Conservation (phyloP, 768 basidiomycete species). For the Lepiota brunneoincarnata region DNA sequence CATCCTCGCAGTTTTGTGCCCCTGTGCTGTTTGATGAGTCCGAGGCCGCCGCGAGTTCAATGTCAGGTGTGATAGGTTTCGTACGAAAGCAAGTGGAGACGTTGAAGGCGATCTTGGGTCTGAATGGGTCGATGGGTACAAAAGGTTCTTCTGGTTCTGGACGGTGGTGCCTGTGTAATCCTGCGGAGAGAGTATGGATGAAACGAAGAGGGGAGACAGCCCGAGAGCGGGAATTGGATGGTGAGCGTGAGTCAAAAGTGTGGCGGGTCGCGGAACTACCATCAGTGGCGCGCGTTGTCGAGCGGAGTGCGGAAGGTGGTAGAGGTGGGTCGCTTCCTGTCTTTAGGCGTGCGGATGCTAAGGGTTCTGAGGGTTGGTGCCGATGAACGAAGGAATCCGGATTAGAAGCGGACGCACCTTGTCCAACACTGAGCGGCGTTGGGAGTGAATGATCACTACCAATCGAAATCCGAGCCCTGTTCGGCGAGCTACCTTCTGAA, state of each 20-base stretch:
- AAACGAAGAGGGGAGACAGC: conserved; percentile 58
- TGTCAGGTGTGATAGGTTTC: conserved; percentile 25
- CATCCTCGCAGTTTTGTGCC: conserved; percentile 28
- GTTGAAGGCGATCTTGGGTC: conserved; percentile 23
- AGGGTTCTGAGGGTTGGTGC: background rate
- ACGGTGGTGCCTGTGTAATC: conserved; percentile 43
- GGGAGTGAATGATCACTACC: background rate
- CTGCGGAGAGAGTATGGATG: conserved; percentile 50
- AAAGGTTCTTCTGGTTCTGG: conserved; percentile 47
- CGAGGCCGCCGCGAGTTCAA: conserved; percentile 18
- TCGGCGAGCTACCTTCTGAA: conserved; percentile 7
- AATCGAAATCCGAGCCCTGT: background rate
- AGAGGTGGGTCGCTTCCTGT: conserved; percentile 4
- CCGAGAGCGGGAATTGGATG: conserved; percentile 40
- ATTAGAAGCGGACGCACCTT: background rate
- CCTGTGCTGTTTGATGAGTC: conserved; percentile 16
- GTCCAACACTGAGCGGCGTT: background rate
- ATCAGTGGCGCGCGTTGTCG: conserved; percentile 1
- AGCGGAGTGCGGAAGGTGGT: background rate
- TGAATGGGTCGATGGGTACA: conserved; percentile 55
- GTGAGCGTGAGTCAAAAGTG: conserved; percentile 1
- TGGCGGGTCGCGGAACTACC: background rate
- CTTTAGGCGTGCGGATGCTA: background rate
- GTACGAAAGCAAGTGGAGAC: conserved; percentile 18
- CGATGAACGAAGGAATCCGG: background rate